phyloP scores from a whole-genome alignment of 768 basidiomycete species.

The Agaricus blazei region DNA sequence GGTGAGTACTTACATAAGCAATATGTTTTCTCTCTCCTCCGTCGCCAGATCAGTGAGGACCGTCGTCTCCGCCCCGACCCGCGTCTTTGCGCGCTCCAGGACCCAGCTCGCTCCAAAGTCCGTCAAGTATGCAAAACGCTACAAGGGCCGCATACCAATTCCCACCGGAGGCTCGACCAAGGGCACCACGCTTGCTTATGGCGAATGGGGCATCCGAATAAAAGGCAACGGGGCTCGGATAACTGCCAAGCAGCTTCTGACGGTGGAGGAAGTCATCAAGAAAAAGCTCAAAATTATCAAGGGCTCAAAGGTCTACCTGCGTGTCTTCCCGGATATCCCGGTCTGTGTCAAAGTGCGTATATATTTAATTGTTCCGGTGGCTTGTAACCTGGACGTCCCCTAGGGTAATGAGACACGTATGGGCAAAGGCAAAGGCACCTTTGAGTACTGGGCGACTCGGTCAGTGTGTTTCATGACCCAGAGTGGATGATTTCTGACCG shows the following conservation, averaged over 20 bases:
- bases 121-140: constrained; percentile 81
- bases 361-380: background rate
- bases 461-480: constrained; percentile 26
- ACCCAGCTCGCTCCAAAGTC: constrained; percentile 76
- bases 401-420: constrained; percentile 98
- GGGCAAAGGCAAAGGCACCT: constrained; percentile 98
- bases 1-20: constrained; percentile 20
- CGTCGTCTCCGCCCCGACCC: constrained; percentile 25
- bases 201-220: constrained; percentile 89
- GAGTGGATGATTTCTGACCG: background rate
- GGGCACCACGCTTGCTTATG: constrained; percentile 88
- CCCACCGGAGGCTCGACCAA: constrained; percentile 88
- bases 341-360: constrained; percentile 87
- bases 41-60: constrained; percentile 23
- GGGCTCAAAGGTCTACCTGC: constrained; percentile 78
- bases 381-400: background rate
- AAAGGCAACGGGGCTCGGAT: constrained; percentile 77
- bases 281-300: constrained; percentile 88
- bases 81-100: constrained; percentile 40
- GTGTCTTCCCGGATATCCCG: constrained; percentile 95
- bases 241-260: constrained; percentile 84
- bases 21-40: constrained; percentile 42
- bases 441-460: constrained; percentile 97
- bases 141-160: constrained; percentile 85
- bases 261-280: constrained; percentile 84